Percentiles rank a stretch among this genome's conserved stretches.
Evolutionary conservation across 306 rosid species (phyloP).

Genomic region (Quercus glauca): DNA sequence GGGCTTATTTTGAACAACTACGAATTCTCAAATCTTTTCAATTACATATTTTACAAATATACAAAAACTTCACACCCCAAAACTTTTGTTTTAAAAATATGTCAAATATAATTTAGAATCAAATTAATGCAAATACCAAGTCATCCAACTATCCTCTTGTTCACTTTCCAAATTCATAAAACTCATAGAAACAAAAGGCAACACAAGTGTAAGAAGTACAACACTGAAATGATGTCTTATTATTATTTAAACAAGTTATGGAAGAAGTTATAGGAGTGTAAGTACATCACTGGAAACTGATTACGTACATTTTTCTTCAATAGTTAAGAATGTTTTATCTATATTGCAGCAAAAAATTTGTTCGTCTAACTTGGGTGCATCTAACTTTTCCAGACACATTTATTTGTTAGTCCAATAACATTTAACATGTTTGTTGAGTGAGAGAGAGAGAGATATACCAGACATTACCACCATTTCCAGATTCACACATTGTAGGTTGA

Average conservation of each 20-base stretch:
- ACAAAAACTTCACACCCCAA: neutral
- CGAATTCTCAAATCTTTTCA: neutral
- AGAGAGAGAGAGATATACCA: constrained; percentile 43
- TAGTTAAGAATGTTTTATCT: constrained; percentile 10
- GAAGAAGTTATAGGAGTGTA: neutral
- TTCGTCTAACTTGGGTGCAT: constrained; percentile 1
- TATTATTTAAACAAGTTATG: neutral
- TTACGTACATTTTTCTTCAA: constrained; percentile 1
- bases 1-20: neutral
- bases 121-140: neutral
- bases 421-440: neutral
- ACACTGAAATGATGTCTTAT: neutral
- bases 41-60: neutral
- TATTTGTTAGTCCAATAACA: constrained; percentile 8
- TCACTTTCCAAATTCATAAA: neutral
- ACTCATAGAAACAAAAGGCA: neutral
- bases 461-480: constrained; percentile 39
- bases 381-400: constrained; percentile 1
- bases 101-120: neutral
- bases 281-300: neutral
- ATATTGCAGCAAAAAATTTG: constrained; percentile 1
- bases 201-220: neutral
- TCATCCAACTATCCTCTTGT: neutral
- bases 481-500: constrained; percentile 42
- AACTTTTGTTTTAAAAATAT: neutral